Evolutionary conservation across 805 yeast species (phyloP), one percentile per base, ranked within the genome.

Genomic region (Candida methanosorbosa): DNA sequence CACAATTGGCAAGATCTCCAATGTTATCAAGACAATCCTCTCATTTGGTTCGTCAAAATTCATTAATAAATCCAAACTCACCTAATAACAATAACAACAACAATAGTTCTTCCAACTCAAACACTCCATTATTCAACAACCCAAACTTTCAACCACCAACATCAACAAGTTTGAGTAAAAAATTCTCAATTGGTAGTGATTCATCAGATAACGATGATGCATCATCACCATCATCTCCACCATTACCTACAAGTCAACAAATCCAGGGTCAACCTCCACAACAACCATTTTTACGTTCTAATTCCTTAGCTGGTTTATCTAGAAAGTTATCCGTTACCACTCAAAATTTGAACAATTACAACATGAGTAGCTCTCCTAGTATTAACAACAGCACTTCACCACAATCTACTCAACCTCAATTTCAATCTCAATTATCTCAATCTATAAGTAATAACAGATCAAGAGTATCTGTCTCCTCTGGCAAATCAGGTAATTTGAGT

Each of bases 231-330:
- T 21, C 27, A 21, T 22, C 32, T 7, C 32, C 22, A 39, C 35
- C 44, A 13, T 34, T 35, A 40, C 38, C 8, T 31, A 43, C 40
- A 37, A 28, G 36, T 42, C 36, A 38, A 40, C 40, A 4, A 16
- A 29, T 31, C 30, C 32, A 39, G 37, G 32, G 37, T 11, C 29
- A 40, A 40, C 16, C 24, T 13, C 12, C 20, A 18, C 13, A 35
- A 39, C 26, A 44, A 41, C 8, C 38, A 38, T 19, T 27, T 46
- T 18, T 40, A 45, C 18, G 47, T 52, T 2, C 54, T 6, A 33
- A 55, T 23, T 52, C 52, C 21, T 36, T 50, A 21, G 45, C 42
- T 16, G 56, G 55, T 11, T 30, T 50, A 23, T 49, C 50, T 12
- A 39, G 52, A 32, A 51, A 42, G 27, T 18, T 41, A 17, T 45